Percentiles rank a stretch among this genome's conserved stretches.
These are phyloP conservation scores for Aspergillus uvarum DNA, from an alignment of 2,329 filamentous ascomycete species.

Conservation along the genomic window DNA sequence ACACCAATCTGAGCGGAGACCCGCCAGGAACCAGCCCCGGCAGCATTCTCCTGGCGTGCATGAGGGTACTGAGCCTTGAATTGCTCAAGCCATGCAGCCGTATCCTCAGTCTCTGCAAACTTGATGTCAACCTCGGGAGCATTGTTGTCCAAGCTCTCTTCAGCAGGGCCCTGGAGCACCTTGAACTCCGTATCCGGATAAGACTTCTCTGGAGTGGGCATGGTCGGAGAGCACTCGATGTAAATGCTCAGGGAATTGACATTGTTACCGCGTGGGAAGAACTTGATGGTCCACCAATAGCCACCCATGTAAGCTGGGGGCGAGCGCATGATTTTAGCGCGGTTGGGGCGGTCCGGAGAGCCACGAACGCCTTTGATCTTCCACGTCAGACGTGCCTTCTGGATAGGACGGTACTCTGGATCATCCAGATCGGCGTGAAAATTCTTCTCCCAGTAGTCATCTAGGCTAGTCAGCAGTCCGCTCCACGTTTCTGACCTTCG, in stretches of 20 bases:
- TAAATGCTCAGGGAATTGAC: constrained; percentile 60
- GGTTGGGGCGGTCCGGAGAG: constrained; percentile 60
- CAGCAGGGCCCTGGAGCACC: constrained; percentile 39
- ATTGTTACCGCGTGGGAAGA: constrained; percentile 62
- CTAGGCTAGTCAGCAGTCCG: constrained; percentile 26
- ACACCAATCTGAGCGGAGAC: constrained; percentile 62
- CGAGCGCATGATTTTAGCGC: constrained; percentile 59
- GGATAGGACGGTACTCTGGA: constrained; percentile 55
- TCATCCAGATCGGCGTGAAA: constrained; percentile 59
- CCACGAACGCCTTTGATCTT: constrained; percentile 59
- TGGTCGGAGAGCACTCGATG: constrained; percentile 59
- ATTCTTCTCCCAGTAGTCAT: constrained; percentile 59
- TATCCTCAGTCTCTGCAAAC: constrained; percentile 28
- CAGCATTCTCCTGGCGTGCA: constrained; percentile 8
- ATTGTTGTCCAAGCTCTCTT: constrained; percentile 33
- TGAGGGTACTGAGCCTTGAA: constrained; percentile 31
- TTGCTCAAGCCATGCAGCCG: constrained; percentile 31
- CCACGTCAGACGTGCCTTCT: constrained; percentile 60
- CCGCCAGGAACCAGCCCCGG: constrained; percentile 39
- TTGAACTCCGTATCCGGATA: constrained; percentile 42
- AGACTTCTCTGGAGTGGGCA: constrained; percentile 39
- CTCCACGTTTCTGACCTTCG: neutral
- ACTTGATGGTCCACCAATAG: constrained; percentile 65
- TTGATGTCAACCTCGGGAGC: constrained; percentile 35
- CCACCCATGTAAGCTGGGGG: constrained; percentile 57